phyloP scores from a whole-genome alignment of 2,329 filamentous ascomycete species.

The Pseudogymnoascus pannorum region DNA sequence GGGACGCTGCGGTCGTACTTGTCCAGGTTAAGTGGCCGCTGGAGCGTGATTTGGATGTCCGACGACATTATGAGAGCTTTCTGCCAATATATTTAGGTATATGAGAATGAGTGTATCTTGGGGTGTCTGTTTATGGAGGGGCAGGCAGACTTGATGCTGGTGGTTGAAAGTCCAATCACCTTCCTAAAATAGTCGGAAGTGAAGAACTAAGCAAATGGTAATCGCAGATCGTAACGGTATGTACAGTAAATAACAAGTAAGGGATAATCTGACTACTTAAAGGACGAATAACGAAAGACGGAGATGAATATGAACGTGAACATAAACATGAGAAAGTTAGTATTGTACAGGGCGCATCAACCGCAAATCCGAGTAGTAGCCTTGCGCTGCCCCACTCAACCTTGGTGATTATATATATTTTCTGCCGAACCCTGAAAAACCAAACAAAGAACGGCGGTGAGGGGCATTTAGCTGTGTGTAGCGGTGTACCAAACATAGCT shows the following conservation, averaged over 20 bases:
- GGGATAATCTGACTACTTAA: neutral
- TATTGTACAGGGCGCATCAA: neutral
- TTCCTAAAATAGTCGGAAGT: neutral
- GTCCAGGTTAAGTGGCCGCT: conserved; percentile 40
- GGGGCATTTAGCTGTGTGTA: neutral
- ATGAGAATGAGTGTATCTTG: neutral
- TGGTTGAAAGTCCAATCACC: neutral
- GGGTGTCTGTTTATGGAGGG: neutral
- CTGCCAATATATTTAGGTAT: neutral
- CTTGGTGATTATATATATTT: neutral
- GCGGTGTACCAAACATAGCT: neutral
- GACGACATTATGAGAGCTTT: neutral
- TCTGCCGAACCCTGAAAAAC: neutral
- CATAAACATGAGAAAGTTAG: neutral
- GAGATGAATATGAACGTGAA: neutral
- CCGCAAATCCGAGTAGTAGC: neutral
- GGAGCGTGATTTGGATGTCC: conserved; percentile 15
- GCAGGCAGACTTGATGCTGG: neutral
- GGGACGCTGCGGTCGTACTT: conserved; percentile 37
- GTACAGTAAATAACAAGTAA: neutral
- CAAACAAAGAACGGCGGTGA: neutral
- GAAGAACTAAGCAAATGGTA: neutral
- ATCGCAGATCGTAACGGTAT: neutral
- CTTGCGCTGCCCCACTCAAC: conserved; percentile 2
- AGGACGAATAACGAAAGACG: neutral